These are phyloP conservation scores for Aspergillus caelatus DNA, from an alignment of 2,329 filamentous ascomycete species.

Conservation along the genomic window DNA sequence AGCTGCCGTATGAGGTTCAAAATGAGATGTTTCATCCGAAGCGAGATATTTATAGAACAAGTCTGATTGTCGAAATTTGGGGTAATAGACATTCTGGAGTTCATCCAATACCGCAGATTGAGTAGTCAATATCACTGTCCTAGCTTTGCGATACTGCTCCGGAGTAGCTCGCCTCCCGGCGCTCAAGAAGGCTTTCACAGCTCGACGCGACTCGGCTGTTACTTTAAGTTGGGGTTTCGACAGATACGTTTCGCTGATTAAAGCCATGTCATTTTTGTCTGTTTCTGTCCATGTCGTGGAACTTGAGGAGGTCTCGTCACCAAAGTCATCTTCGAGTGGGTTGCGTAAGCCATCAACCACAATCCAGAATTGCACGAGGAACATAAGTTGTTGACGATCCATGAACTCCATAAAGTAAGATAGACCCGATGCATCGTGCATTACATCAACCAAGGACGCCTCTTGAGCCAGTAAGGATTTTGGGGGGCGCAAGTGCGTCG, in stretches of 20 bases:
- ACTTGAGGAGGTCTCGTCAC: slow-evolving; percentile 67
- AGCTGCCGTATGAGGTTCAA: slow-evolving; percentile 24
- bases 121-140: slow-evolving; percentile 76
- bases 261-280: slow-evolving; percentile 82
- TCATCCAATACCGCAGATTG: slow-evolving; percentile 83
- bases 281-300: slow-evolving; percentile 76
- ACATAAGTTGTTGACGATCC: slow-evolving; percentile 86
- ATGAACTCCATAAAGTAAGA: slow-evolving; percentile 99
- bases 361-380: slow-evolving; percentile 95
- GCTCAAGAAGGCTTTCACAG: slow-evolving; percentile 76
- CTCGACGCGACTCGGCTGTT: slow-evolving; percentile 66
- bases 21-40: slow-evolving; percentile 67
- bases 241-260: slow-evolving; percentile 90
- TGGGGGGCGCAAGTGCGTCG: slow-evolving; percentile 35
- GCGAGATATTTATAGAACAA: slow-evolving; percentile 95
- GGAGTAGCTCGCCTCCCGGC: slow-evolving; percentile 76
- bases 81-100: slow-evolving; percentile 79
- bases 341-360: slow-evolving; percentile 96
- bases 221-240: slow-evolving; percentile 80
- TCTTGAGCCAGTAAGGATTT: slow-evolving; percentile 69
- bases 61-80: slow-evolving; percentile 87
- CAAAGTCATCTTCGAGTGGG: slow-evolving; percentile 82
- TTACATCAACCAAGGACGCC: slow-evolving; percentile 77
- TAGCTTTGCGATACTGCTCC: slow-evolving; percentile 79
- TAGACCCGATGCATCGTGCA: slow-evolving; percentile 84